Conservation (phyloP, 192 early-diverging fungal species). For the Backusella luteola region DNA sequence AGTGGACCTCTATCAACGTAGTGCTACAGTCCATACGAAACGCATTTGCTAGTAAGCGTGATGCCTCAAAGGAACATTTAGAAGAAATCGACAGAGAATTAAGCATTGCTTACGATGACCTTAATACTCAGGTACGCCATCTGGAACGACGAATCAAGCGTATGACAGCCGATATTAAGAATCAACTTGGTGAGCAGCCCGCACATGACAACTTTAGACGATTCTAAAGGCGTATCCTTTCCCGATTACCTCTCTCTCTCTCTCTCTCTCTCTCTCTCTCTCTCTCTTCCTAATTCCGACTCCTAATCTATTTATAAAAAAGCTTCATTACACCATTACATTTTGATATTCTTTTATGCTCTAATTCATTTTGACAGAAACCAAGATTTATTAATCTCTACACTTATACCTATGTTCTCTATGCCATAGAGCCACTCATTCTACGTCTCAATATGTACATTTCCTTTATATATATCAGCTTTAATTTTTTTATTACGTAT, state of each 20-base stretch:
- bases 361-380: neutral
- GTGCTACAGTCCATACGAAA: conserved; percentile 22
- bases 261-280: neutral
- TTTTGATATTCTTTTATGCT: neutral
- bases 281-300: neutral
- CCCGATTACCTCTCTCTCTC: neutral
- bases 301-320: neutral
- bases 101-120: conserved; percentile 31
- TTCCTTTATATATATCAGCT: neutral
- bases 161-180: conserved; percentile 12
- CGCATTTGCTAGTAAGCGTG: conserved; percentile 11
- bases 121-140: conserved; percentile 28
- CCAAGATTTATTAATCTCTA: neutral
- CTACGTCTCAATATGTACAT: neutral
- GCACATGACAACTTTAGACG: neutral
- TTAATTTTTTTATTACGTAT: neutral
- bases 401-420: neutral
- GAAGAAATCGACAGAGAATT: conserved; percentile 32
- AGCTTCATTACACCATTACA: neutral
- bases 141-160: conserved; percentile 28
- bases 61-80: conserved; percentile 17
- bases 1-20: conserved; percentile 27
- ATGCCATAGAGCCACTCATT: neutral
- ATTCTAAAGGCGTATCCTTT: neutral
- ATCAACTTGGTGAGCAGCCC: neutral